Evolutionary conservation across 73 alveolate genomes (phyloP).

Genomic region (Tetrahymena thermophila): DNA sequence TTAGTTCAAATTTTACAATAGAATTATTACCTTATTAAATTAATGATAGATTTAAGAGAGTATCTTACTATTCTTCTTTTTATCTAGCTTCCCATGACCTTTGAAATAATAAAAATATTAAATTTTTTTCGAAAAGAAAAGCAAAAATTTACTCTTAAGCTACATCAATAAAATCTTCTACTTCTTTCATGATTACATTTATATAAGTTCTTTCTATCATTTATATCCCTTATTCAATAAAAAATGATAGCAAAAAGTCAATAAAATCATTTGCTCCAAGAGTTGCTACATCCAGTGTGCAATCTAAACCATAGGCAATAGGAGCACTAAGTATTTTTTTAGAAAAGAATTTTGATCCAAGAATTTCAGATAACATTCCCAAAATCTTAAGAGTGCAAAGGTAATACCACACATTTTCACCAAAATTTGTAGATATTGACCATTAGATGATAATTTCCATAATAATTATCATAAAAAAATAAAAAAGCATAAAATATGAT

Average conservation of each 20-base stretch:
- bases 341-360: background rate
- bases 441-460: background rate
- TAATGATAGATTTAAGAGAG: background rate
- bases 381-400: background rate
- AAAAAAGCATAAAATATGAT: background rate
- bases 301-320: background rate
- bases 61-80: background rate
- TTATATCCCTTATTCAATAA: background rate
- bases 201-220: background rate
- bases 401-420: background rate
- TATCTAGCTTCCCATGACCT: background rate
- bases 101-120: background rate
- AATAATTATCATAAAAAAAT: background rate
- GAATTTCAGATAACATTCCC: background rate
- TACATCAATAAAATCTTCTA: background rate
- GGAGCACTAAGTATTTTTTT: background rate
- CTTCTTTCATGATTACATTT: background rate
- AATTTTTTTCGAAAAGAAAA: background rate
- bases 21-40: background rate
- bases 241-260: background rate
- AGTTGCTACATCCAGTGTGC: background rate
- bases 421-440: background rate
- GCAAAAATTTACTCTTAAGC: background rate
- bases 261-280: background rate
- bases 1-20: no score